These are phyloP conservation scores for Panellus pusillus DNA, from an alignment of 768 basidiomycete species.

Conservation along the genomic window DNA sequence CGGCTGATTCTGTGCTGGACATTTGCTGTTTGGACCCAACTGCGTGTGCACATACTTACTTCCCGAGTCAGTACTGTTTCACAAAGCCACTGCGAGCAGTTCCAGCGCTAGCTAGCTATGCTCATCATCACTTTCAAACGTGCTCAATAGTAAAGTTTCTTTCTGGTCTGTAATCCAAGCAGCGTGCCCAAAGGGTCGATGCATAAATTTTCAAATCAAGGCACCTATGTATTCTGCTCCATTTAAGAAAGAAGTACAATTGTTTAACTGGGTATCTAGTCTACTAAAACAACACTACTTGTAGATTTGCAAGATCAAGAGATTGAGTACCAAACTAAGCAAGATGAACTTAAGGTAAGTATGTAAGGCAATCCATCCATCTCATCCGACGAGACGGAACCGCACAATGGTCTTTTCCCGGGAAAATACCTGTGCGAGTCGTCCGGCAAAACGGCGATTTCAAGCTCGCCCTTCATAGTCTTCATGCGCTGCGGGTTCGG, in stretches of 20 bases:
- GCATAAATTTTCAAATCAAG: too few species aligned
- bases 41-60: too few species aligned
- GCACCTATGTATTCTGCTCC: too few species aligned
- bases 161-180: too few species aligned
- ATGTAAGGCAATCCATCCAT: not conserved
- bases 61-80: too few species aligned
- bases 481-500: conserved; percentile 28
- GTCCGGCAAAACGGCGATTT: conserved; percentile 53
- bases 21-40: too few species aligned
- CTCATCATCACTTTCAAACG: too few species aligned
- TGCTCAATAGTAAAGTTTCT: too few species aligned
- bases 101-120: too few species aligned
- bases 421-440: conserved; percentile 50
- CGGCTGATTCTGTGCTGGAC: too few species aligned
- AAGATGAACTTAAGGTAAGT: not conserved
- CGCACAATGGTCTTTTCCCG: conserved; percentile 57
- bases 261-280: conserved; percentile 8
- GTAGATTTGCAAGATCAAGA: not conserved
- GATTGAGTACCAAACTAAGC: not conserved
- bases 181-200: too few species aligned
- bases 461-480: conserved; percentile 55
- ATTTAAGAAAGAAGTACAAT: not conserved
- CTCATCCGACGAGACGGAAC: conserved; percentile 50
- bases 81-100: too few species aligned
- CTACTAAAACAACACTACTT: conserved; percentile 3